A percentile compares a stretch with the other conserved stretches of the same genome.
Conservation (phyloP, 306 rosid genomes). For the Cucurbita argyrosperma region DNA sequence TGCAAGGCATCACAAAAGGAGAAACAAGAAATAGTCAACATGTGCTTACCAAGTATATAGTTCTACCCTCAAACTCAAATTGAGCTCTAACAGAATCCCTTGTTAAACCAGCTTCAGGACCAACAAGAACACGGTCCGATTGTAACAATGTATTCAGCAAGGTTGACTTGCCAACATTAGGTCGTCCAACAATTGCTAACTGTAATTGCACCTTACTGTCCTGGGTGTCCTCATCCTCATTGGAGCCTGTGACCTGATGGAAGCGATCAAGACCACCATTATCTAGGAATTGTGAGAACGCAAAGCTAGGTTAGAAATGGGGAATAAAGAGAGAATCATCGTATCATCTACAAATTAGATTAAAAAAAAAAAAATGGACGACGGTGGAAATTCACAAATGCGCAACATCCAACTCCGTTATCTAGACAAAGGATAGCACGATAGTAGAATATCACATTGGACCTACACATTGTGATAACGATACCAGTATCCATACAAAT, state of each 20-base stretch:
- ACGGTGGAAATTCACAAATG: not conserved
- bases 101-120: conserved; percentile 94
- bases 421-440: not conserved
- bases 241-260: conserved; percentile 14
- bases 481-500: not conserved
- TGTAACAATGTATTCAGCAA: conserved; percentile 71
- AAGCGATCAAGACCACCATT: conserved; percentile 24
- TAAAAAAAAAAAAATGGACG: not conserved
- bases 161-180: conserved; percentile 95
- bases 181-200: conserved; percentile 91
- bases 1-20: not conserved
- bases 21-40: not conserved
- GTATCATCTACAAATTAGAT: not conserved
- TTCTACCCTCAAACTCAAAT: conserved; percentile 81
- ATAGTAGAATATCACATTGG: not conserved
- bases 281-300: conserved; percentile 16
- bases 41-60: conserved; percentile 47
- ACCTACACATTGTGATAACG: not conserved
- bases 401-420: not conserved
- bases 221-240: conserved; percentile 35
- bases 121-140: conserved; percentile 88
- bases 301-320: not conserved
- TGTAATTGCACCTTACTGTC: conserved; percentile 65
- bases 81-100: conserved; percentile 91
- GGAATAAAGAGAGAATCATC: not conserved